Evolutionary conservation across 495 filamentous ascomycete genomes (phyloP).

Genomic region (Penicillium parvum): DNA sequence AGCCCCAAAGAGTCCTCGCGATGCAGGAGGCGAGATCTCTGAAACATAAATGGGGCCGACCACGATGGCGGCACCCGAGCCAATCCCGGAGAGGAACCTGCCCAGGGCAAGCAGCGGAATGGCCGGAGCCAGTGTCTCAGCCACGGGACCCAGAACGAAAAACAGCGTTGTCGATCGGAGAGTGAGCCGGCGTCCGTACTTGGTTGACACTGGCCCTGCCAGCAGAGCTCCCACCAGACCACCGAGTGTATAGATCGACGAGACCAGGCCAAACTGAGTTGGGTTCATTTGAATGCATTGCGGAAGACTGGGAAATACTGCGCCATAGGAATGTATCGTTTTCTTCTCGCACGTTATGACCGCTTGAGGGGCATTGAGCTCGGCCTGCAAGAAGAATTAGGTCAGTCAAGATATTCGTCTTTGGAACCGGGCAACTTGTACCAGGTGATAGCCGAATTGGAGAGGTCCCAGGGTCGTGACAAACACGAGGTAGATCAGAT

Average conservation of each 20-base stretch:
- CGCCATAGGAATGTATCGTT: conserved; percentile 41
- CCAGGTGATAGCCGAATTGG: conserved; percentile 92
- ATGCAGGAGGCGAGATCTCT: conserved; percentile 74
- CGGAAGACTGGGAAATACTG: conserved; percentile 41
- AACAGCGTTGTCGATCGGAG: conserved; percentile 71
- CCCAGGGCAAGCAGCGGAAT: conserved; percentile 66
- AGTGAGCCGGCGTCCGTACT: conserved; percentile 64
- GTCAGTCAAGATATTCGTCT: not conserved
- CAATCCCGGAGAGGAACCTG: conserved; percentile 74
- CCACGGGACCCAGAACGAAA: conserved; percentile 68
- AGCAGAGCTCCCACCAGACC: conserved; percentile 78
- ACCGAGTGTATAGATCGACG: conserved; percentile 87
- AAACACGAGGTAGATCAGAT: conserved; percentile 59
- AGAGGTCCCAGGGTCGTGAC: conserved; percentile 73
- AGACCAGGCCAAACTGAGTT: conserved; percentile 72
- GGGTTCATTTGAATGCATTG: conserved; percentile 82
- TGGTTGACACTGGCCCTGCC: conserved; percentile 67
- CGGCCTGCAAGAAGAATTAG: conserved; percentile 54
- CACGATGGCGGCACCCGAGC: conserved; percentile 81
- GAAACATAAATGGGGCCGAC: conserved; percentile 96
- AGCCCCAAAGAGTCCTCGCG: conserved; percentile 82
- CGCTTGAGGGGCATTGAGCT: conserved; percentile 89
- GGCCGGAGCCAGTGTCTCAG: conserved; percentile 66
- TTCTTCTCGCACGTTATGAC: conserved; percentile 77
- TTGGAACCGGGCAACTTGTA: conserved; percentile 32